Evolutionary conservation across 495 filamentous ascomycete genomes (phyloP).

Genomic region (Trichoderma virens): DNA sequence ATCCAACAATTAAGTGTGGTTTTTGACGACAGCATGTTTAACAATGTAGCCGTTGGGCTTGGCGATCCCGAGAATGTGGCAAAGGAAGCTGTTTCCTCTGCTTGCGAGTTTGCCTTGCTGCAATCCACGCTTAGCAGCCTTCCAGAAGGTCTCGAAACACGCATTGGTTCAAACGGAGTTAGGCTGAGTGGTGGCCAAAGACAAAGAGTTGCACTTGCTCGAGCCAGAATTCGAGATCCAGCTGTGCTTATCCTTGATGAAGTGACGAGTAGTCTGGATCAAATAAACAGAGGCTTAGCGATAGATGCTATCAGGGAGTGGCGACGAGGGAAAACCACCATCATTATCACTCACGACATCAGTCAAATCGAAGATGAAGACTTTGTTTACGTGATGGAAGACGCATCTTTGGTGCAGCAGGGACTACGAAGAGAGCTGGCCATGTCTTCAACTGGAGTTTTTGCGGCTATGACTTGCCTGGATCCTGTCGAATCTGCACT

Average conservation of each 20-base stretch:
- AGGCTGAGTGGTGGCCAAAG: conserved; percentile 80
- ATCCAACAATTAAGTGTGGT: conserved; percentile 77
- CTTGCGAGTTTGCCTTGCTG: conserved; percentile 60
- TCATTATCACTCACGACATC: conserved; percentile 89
- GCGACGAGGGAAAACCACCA: conserved; percentile 73
- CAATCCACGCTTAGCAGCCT: conserved; percentile 62
- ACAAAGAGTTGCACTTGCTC: conserved; percentile 66
- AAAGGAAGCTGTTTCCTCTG: conserved; percentile 47
- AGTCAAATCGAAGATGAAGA: conserved; percentile 68
- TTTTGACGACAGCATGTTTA: conserved; percentile 74
- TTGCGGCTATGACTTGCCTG: background rate
- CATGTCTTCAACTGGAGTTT: background rate
- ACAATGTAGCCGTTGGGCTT: conserved; percentile 74
- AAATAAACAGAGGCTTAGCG: conserved; percentile 54
- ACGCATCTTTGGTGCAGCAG: conserved; percentile 59
- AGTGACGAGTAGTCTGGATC: conserved; percentile 75
- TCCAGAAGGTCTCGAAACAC: conserved; percentile 66
- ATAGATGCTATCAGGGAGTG: conserved; percentile 68
- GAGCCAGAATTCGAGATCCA: conserved; percentile 68
- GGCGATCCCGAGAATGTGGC: conserved; percentile 40
- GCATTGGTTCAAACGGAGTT: conserved; percentile 61
- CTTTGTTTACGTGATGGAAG: conserved; percentile 73
- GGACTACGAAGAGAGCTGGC: conserved; percentile 43
- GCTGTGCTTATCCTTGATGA: conserved; percentile 86
- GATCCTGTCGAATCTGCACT: background rate